Evolutionary conservation across 2,329 filamentous ascomycete genomes (phyloP), one percentile per base, ranked within the genome.

Genomic region (Aphanocladium album): DNA sequence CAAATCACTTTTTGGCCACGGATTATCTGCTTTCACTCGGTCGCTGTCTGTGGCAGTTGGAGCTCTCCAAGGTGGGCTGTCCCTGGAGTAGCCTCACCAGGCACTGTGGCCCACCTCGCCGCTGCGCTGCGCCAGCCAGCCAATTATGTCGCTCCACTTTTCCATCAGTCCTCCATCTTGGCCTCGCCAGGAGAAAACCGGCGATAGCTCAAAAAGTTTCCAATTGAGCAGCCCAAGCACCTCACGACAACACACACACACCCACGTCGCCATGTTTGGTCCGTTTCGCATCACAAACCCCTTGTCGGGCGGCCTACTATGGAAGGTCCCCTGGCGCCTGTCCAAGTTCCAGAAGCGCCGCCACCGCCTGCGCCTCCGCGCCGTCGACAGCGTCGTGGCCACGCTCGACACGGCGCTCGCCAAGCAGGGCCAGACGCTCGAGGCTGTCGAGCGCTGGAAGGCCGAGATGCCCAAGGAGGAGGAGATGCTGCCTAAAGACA

Each of bases 291-390:
- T 89, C 68, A 92, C 91, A 49, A 89, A 86, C 65, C 80, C 89
- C 62, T 80, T 96, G 25, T 88, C 86, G 60, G 84, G 90, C 64
- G 92, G 92, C 76, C 87, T 96, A 59, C 81, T 96, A 68, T 96
- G 92, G 95, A 99, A 99, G 86, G 92, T 89, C 69, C 95, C 95
- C 68, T 99, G 93, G 93, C 89, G 95, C 64, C 86, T 99, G 71
- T 99, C 95, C 62, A 82, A 85, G 67, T 91, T 91, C 73, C 93
- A 96, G 77, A 98, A 98, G 77, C 84, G 87, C 65, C 89, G 93
- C 60, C 93, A 97, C 70, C 86, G 93, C 65, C 82, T 88, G 74
- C 89, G 93, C 51, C 82, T 97, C 64, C 88, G 90, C 64, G 86
- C 88, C 58, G 93, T 99, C 65, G 95, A 99, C 77, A 82, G 81